Percentiles rank a stretch among this genome's conserved stretches.
phyloP scores from a whole-genome alignment of 805 yeast genomes.

The Candida ovalis region DNA sequence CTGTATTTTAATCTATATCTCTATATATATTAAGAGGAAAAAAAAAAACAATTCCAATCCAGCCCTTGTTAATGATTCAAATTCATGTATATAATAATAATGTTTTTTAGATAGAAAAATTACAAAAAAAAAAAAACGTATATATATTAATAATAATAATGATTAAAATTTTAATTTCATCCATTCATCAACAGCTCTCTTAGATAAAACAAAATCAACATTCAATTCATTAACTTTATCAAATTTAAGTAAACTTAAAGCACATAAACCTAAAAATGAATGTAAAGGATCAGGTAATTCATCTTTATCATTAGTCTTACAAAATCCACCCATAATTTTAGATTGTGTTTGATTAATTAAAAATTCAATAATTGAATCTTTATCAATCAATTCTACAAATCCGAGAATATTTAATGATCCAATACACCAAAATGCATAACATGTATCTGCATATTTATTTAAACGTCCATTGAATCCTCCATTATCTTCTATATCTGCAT shows the following conservation, averaged over 20 bases:
- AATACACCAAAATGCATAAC: conserved; percentile 82
- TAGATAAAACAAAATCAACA: conserved; percentile 22
- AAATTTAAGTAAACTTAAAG: conserved; percentile 37
- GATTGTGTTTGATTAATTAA: conserved; percentile 58
- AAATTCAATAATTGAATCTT: conserved; percentile 35
- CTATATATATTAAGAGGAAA: conserved; percentile 8
- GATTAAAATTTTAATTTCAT: conserved; percentile 5
- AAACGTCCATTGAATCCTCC: conserved; percentile 88
- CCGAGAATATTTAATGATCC: conserved; percentile 51
- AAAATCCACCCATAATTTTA: conserved; percentile 69
- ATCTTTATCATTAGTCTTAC: conserved; percentile 53
- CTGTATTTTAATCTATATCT: no score
- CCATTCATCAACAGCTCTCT: conserved; percentile 19
- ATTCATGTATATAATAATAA: no score
- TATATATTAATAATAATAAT: no score
- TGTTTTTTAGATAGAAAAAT: no score
- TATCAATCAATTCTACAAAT: conserved; percentile 31
- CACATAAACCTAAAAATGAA: conserved; percentile 57
- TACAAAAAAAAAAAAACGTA: no score
- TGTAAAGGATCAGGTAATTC: conserved; percentile 67
- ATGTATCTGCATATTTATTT: conserved; percentile 82
- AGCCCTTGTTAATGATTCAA: no score
- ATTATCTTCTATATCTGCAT: conserved; percentile 43
- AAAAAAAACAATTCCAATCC: no score
- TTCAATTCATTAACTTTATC: conserved; percentile 12